Evolutionary conservation across 345 rosid genomes (phyloP).

Genomic region (Microthlaspi erraticum): DNA sequence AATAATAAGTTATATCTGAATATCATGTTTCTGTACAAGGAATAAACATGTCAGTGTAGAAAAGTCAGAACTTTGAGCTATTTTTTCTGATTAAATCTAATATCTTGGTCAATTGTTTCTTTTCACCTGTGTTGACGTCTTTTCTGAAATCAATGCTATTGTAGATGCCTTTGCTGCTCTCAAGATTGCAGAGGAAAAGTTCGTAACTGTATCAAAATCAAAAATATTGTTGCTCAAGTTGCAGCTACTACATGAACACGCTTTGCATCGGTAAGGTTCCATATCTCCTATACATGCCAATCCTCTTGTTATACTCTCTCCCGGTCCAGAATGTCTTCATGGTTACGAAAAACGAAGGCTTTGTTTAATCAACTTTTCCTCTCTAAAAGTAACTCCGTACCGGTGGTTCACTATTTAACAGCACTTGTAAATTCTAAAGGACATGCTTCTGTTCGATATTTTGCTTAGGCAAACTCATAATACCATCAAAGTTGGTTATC

Average conservation of each 20-base stretch:
- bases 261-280: constrained; percentile 79
- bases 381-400: background rate
- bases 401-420: background rate
- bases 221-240: constrained; percentile 75
- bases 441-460: constrained; percentile 2
- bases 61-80: background rate
- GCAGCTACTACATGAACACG: constrained; percentile 88
- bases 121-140: constrained; percentile 6
- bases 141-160: constrained; percentile 34
- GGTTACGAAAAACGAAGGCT: constrained; percentile 13
- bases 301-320: constrained; percentile 19
- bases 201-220: constrained; percentile 76
- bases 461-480: constrained; percentile 19
- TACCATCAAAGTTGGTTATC: constrained; percentile 19
- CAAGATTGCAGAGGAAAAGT: constrained; percentile 78
- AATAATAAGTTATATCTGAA: constrained; percentile 2
- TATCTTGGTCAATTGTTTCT: constrained; percentile 22
- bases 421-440: background rate
- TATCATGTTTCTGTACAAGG: constrained; percentile 16
- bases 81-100: constrained; percentile 11
- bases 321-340: constrained; percentile 4
- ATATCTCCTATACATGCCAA: constrained; percentile 24
- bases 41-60: constrained; percentile 13
- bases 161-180: constrained; percentile 93
- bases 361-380: constrained; percentile 22